Evolutionary conservation across 371 early-diverging fungal species (phyloP).

Genomic region (Dinochytrium kinnereticum): DNA sequence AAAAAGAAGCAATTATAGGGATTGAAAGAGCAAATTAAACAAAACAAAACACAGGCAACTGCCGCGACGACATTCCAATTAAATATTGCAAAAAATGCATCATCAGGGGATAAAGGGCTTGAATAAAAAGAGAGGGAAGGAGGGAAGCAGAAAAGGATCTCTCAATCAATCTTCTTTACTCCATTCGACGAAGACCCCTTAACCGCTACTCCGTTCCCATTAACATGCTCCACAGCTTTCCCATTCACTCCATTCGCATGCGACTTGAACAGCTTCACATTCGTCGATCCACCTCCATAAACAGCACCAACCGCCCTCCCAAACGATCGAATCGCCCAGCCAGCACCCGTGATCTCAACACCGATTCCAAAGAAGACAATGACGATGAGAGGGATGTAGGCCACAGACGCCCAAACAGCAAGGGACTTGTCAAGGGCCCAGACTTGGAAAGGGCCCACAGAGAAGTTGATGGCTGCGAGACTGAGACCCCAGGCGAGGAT

Average conservation of each 20-base stretch:
- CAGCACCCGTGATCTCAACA: not conserved
- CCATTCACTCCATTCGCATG: too few relatives aligned
- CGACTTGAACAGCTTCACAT: too few relatives aligned
- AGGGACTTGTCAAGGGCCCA: conserved; percentile 50
- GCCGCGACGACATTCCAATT: too few relatives aligned
- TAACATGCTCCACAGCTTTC: too few relatives aligned
- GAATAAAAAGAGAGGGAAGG: not conserved
- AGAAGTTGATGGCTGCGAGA: conserved; percentile 68
- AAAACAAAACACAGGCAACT: too few relatives aligned
- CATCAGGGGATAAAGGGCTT: not conserved
- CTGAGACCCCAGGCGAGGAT: conserved; percentile 68
- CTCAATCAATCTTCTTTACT: not conserved
- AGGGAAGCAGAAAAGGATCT: too few relatives aligned
- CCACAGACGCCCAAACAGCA: conserved; percentile 60
- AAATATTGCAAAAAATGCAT: not conserved
- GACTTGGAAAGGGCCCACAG: conserved; percentile 75
- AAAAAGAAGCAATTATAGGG: too few relatives aligned
- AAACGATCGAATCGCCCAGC: not conserved
- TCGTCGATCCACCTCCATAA: not conserved
- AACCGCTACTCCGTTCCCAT: not conserved
- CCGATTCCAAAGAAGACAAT: conserved; percentile 1
- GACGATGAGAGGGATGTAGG: conserved; percentile 59
- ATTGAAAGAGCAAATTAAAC: too few relatives aligned
- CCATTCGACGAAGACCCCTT: not conserved
- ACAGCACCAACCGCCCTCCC: not conserved